Evolutionary conservation across 2,329 filamentous ascomycete species (phyloP), one percentile per base, ranked within the genome.

Genomic region (Rhinocladiella mackenziei): DNA sequence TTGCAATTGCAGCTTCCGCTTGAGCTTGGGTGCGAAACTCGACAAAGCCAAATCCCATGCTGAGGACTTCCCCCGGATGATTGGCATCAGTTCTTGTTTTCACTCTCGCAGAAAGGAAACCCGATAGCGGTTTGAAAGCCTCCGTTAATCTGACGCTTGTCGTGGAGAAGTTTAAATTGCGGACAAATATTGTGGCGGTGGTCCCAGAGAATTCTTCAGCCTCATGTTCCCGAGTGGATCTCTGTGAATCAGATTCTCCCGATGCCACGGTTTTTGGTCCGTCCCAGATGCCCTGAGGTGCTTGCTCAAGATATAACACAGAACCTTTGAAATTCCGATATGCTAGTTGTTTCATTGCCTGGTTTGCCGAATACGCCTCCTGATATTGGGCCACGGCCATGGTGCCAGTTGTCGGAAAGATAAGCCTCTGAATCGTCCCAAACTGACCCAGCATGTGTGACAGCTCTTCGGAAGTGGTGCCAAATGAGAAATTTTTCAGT

Each of bases 11-110:
- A 33, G 84, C 83, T 55, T 86, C 79, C 1, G 92, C 91, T 58
- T 89, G 79, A 29, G 75, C 77, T 60, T 86, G 86, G 55, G 77
- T 83, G 47, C 76, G 78, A 68, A 97, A 98, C 59, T 95, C 89
- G 48, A 89, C 79, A 65, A 98, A 98, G 32, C 89, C 92, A 63
- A 94, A 98, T 26, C 92, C 92, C 89, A 97, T 96, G 63, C 89
- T 96, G 41, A 98, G 78, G 3, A 84, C 77, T 65, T 94, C 84
- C 6, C 86, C 87, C 13, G 86, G 83, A 60, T 84, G 86, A 72
- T 95, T 96, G n/a, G 89, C 79, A 62, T 98, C 89, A 28, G 81
- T 78, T 69, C 94, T 95, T 17, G 88, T 96, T 71, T 96, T 96
- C 55, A 98, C 89, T 54, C 81, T 79, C 19, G 89, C 91, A 45